Evolutionary conservation across 257 asterid genomes (phyloP).

Genomic region (Fraxinus pennsylvanica): DNA sequence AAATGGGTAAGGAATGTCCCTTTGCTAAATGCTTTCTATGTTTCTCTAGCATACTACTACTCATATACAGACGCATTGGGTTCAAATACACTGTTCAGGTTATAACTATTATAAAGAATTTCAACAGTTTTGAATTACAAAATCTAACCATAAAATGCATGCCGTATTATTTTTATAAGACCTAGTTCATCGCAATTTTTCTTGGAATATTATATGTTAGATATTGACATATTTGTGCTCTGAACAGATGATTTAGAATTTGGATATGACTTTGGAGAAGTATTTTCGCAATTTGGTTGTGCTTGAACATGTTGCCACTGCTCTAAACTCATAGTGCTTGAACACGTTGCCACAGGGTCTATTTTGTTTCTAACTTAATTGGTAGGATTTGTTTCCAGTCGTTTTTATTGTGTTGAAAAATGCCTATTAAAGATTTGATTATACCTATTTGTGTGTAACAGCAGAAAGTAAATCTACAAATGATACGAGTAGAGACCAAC

Average conservation of each 20-base stretch:
- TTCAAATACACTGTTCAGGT: neutral
- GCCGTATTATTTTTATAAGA: neutral
- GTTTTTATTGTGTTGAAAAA: too few species aligned
- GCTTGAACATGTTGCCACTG: neutral
- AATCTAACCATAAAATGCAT: neutral
- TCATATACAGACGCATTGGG: neutral
- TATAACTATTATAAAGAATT: neutral
- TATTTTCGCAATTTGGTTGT: neutral
- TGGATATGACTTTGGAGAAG: neutral
- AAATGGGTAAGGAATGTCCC: too few species aligned
- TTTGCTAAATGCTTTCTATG: neutral
- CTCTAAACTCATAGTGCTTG: neutral
- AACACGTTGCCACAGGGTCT: neutral
- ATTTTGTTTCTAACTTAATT: neutral
- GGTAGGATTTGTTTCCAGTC: neutral
- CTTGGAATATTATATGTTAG: neutral
- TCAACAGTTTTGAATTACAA: neutral
- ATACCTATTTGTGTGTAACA: constrained; percentile 32
- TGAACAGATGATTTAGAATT: neutral
- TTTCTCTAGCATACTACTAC: neutral
- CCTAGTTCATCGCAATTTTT: neutral
- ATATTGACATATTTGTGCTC: too few species aligned
- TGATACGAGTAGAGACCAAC: constrained; percentile 55
- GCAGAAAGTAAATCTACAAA: constrained; percentile 72
- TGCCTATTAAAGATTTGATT: neutral